Evolutionary conservation across 2,329 filamentous ascomycete species (phyloP).

Genomic region (Fusarium goolgardi): DNA sequence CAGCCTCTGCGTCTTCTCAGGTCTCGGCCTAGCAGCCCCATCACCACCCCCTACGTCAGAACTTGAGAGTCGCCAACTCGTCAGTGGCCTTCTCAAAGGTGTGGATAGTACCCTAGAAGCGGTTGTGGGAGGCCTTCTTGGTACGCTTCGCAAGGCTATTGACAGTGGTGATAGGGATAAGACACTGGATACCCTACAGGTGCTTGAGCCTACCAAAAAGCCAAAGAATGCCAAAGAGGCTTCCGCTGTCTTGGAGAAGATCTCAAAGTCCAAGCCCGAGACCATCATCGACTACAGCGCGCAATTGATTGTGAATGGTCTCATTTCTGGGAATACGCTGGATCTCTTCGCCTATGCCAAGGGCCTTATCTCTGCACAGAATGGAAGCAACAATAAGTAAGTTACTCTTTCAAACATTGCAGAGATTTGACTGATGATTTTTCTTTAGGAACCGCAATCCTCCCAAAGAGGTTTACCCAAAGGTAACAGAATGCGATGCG

Average conservation of each 20-base stretch:
- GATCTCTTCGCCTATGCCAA: conserved; percentile 5
- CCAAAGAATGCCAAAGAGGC: background rate
- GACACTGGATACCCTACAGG: background rate
- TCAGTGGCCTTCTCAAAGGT: background rate
- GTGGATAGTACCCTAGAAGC: background rate
- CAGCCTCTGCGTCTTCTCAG: background rate
- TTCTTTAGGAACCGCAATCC: background rate
- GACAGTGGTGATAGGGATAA: background rate
- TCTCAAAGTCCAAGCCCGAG: background rate
- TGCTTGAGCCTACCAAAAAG: background rate
- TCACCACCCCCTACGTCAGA: background rate
- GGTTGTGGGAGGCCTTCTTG: background rate
- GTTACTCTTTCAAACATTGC: accelerated
- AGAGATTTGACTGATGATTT: background rate
- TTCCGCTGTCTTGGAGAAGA: background rate
- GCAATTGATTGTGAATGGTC: conserved; percentile 3
- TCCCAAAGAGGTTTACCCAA: conserved; percentile 9
- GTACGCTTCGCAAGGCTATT: background rate
- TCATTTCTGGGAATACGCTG: background rate
- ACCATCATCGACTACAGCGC: conserved; percentile 8
- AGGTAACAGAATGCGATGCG: conserved; percentile 7
- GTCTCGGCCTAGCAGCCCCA: background rate
- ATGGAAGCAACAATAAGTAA: conserved; percentile 8
- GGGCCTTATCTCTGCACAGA: background rate
- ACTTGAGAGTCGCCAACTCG: background rate